Evolutionary conservation across 163 green algal genomes (phyloP), one percentile per base, ranked within the genome.

Genomic region (Chloromonas sp.): DNA sequence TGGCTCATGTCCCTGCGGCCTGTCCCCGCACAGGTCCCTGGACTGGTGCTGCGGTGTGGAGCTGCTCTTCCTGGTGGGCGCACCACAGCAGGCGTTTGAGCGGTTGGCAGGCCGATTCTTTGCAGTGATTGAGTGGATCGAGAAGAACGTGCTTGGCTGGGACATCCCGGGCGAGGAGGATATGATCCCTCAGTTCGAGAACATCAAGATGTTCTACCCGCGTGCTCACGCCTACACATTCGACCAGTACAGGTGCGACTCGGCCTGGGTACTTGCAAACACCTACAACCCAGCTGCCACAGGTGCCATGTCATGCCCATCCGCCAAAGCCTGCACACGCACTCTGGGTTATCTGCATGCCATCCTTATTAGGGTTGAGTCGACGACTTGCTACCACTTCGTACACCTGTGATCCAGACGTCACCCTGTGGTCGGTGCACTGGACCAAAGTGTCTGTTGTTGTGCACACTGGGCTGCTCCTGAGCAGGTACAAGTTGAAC

Each of bases 31-130:
- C 84, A 90, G 88, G 81, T 90, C 88, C 0, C 86, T 92, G 15
- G 85, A 89, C 80, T 90, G 84, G 84, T 92, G 85, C 36, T 88
- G 84, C 58, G 85, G 90, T 78, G 89, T 90, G 60, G 91, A 93
- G 91, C 88, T 94, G 81, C 87, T 94, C 87, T 81, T 94, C 81
- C 82, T 90, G 8, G 91, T 94, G 71, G 91, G 91, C 36, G 91
- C 91, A 0, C 89, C 89, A 1, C 84, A 90, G 77, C 91, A 94
- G 74, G 91, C 91, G 0, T 90, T 88, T 79, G 88, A 94, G 85
- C 85, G 89, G 0, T 71, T 94, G 0, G 84, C 88, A 0, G 81
- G 76, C 66, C 83, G 85, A 62, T 90, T 92, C 81, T 94, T 91
- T 59, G 85, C 84, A 58, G 60, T 77, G 1, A 83, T 92, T 1